A percentile compares a stretch with the other conserved stretches of the same genome.
Evolutionary conservation across 2,329 filamentous ascomycete species (phyloP).

Genomic region (Esteya vermicola): DNA sequence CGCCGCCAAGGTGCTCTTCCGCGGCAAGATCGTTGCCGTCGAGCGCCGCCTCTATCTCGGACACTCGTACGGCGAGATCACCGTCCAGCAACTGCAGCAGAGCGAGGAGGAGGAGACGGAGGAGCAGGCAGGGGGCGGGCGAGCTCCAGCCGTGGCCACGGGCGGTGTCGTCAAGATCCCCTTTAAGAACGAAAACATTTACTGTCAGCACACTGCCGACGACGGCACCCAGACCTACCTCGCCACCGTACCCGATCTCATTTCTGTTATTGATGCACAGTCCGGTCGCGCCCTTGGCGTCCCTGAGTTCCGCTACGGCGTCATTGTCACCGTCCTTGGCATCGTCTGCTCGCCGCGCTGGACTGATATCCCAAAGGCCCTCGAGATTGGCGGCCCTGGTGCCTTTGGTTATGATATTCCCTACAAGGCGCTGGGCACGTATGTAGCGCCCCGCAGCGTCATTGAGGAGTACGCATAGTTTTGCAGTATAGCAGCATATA

Average conservation of each 20-base stretch:
- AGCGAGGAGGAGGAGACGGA: constrained; percentile 27
- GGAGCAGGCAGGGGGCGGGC: background rate
- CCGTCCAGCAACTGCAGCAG: too few relatives aligned
- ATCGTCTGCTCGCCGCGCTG: constrained; percentile 39
- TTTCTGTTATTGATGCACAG: constrained; percentile 30
- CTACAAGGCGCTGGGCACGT: constrained; percentile 35
- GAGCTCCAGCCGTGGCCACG: background rate
- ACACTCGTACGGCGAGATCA: constrained; percentile 37
- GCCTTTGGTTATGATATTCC: constrained; percentile 24
- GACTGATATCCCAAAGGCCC: constrained; percentile 30
- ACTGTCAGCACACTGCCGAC: constrained; percentile 29
- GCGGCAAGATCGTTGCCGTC: constrained; percentile 36
- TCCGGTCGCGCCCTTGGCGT: constrained; percentile 34
- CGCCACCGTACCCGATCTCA: constrained; percentile 34
- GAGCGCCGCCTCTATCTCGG: constrained; percentile 32
- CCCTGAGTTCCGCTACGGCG: constrained; percentile 38
- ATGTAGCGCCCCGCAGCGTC: constrained; percentile 37
- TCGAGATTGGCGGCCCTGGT: constrained; percentile 29
- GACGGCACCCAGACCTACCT: constrained; percentile 13
- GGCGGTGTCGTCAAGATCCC: constrained; percentile 44
- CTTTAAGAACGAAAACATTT: constrained; percentile 63
- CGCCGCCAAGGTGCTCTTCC: constrained; percentile 32
- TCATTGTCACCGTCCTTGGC: constrained; percentile 34
- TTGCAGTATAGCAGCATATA: too few relatives aligned
- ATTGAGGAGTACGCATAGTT: constrained; percentile 36